Evolutionary conservation across 305 asterid species (phyloP).

Genomic region (Fraxinus velutina): DNA sequence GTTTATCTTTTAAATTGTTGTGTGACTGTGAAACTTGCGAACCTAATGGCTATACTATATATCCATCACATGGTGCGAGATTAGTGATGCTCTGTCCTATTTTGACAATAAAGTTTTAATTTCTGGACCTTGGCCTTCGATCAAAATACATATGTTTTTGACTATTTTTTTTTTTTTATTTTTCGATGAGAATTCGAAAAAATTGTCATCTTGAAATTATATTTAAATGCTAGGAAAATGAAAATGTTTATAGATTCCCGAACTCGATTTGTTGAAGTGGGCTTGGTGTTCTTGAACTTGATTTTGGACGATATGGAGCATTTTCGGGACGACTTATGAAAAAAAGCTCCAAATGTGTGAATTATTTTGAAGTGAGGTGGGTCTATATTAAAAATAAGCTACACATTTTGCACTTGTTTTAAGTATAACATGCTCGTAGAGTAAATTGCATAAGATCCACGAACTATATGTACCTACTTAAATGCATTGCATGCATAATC

Average conservation of each 20-base stretch:
- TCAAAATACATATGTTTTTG: background rate
- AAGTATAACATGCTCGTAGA: background rate
- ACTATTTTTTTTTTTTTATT: too few relatives aligned
- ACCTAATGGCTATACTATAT: too few relatives aligned
- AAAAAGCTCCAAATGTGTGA: too few relatives aligned
- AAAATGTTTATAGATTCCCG: background rate
- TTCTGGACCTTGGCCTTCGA: background rate
- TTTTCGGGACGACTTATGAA: background rate
- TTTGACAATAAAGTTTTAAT: background rate
- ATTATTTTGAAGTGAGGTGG: background rate
- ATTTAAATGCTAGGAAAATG: background rate
- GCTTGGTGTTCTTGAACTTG: background rate
- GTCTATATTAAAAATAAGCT: background rate
- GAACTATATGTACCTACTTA: background rate
- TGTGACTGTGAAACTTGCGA: background rate
- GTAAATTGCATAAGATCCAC: background rate
- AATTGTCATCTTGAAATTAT: background rate
- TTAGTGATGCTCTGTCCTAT: background rate
- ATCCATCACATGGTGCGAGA: background rate
- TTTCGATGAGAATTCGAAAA: background rate
- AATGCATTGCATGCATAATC: background rate
- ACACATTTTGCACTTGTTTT: background rate
- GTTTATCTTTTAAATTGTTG: background rate
- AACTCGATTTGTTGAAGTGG: background rate
- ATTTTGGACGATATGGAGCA: background rate